These are phyloP conservation scores for Chaetomium globosum DNA, from an alignment of 2,329 filamentous ascomycete genomes.

Conservation along the genomic window DNA sequence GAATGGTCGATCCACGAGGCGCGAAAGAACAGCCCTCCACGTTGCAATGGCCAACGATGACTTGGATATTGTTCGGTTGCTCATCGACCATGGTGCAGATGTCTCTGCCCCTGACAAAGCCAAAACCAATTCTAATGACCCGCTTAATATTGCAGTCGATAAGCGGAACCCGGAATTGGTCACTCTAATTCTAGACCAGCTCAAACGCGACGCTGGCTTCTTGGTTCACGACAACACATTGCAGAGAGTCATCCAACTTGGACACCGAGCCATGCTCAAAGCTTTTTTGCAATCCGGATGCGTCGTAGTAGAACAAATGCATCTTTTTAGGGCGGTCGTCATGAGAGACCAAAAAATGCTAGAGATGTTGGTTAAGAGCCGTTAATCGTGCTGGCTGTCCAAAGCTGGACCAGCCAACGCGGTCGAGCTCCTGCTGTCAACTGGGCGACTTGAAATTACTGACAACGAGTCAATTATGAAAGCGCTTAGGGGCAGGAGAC, in stretches of 20 bases:
- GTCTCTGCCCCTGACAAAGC: not conserved
- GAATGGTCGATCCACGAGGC: not conserved
- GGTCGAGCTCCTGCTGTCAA: not conserved
- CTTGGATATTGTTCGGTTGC: not conserved
- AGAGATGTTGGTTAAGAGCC: not conserved
- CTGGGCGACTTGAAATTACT: not conserved
- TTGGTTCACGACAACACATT: not conserved
- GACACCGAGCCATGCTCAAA: not conserved
- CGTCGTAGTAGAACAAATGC: not conserved
- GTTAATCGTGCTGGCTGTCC: not conserved
- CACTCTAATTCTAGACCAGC: not conserved
- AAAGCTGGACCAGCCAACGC: too few relatives aligned
- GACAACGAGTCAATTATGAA: not conserved
- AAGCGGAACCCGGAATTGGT: not conserved
- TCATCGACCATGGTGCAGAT: constrained; percentile 4
- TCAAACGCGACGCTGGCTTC: not conserved
- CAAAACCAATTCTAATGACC: not conserved
- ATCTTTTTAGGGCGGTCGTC: not conserved
- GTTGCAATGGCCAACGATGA: not conserved
- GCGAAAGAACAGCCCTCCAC: not conserved
- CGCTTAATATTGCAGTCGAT: not conserved
- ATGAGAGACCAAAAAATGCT: not conserved
- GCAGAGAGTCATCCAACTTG: not conserved
- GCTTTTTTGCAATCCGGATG: not conserved
- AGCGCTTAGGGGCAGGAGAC: not conserved